These are phyloP conservation scores for Tylopilus vinaceipallidus DNA, from an alignment of 768 basidiomycete genomes.

Conservation along the genomic window DNA sequence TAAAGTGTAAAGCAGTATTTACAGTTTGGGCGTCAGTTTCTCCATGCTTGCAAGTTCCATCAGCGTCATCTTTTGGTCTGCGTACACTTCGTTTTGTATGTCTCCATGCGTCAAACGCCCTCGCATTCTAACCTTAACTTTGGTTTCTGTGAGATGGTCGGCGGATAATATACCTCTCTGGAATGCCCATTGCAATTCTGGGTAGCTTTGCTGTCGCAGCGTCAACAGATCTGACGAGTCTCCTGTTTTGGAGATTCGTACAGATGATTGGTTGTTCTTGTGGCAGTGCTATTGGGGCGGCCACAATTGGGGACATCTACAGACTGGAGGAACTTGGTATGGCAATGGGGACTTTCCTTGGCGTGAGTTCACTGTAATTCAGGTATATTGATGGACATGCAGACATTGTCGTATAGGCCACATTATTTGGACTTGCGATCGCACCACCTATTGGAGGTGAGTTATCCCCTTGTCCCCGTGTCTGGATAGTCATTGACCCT, in stretches of 20 bases:
- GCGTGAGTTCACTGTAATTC: too few relatives aligned
- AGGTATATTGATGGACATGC: too few relatives aligned
- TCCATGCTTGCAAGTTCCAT: conserved; percentile 45
- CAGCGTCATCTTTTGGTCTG: conserved; percentile 47
- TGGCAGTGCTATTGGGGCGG: conserved; percentile 54
- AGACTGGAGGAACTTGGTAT: conserved; percentile 57
- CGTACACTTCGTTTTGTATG: conserved; percentile 50
- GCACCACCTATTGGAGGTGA: conserved; percentile 59
- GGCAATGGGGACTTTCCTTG: conserved; percentile 59
- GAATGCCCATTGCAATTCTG: conserved; percentile 55
- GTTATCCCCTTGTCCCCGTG: not conserved
- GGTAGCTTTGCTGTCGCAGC: conserved; percentile 60
- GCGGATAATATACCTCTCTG: conserved; percentile 53
- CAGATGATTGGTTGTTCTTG: conserved; percentile 66
- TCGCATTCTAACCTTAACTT: not conserved
- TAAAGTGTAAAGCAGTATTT: not conserved
- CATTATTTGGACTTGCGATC: conserved; percentile 57
- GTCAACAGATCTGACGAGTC: conserved; percentile 37
- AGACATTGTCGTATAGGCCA: conserved; percentile 38
- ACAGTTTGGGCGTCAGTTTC: conserved; percentile 51
- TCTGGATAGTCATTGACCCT: not conserved
- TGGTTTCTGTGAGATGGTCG: conserved; percentile 53
- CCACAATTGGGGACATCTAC: conserved; percentile 67
- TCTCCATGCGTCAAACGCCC: not conserved
- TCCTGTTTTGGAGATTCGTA: conserved; percentile 62